A percentile compares a stretch with the other conserved stretches of the same genome.
Evolutionary conservation across 768 basidiomycete genomes (phyloP).

Genomic region (Crepidotus variabilis): DNA sequence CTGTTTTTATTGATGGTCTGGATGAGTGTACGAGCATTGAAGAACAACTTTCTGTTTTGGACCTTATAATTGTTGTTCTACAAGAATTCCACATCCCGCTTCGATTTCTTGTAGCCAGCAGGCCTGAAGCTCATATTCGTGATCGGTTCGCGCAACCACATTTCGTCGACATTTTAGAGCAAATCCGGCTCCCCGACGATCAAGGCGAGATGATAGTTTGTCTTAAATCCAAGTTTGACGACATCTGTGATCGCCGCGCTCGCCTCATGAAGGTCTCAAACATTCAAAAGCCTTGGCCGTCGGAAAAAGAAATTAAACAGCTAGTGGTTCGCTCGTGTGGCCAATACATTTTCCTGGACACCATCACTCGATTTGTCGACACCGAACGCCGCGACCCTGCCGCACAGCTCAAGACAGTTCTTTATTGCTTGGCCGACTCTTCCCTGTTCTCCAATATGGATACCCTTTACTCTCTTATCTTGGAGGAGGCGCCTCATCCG

Average conservation of each 20-base stretch:
- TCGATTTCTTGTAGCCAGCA: not conserved
- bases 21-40: constrained; percentile 11
- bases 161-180: not conserved
- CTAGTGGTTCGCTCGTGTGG: not conserved
- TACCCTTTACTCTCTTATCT: not conserved
- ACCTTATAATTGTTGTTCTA: not conserved
- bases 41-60: not conserved
- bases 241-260: not conserved
- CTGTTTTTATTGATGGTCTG: constrained; percentile 13
- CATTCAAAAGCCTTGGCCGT: not conserved
- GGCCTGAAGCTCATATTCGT: not conserved
- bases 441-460: not conserved
- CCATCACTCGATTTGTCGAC: not conserved
- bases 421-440: not conserved
- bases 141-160: not conserved
- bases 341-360: not conserved
- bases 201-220: not conserved
- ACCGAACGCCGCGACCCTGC: not conserved
- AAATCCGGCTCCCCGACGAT: not conserved
- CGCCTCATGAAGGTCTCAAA: not conserved
- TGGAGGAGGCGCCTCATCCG: not conserved
- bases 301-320: not conserved
- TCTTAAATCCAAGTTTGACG: not conserved
- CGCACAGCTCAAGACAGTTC: not conserved
- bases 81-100: not conserved